A percentile compares a stretch with the other conserved stretches of the same genome.
Conservation (phyloP, 352 stramenopile genomes). For the Pythium aphanidermatum region DNA sequence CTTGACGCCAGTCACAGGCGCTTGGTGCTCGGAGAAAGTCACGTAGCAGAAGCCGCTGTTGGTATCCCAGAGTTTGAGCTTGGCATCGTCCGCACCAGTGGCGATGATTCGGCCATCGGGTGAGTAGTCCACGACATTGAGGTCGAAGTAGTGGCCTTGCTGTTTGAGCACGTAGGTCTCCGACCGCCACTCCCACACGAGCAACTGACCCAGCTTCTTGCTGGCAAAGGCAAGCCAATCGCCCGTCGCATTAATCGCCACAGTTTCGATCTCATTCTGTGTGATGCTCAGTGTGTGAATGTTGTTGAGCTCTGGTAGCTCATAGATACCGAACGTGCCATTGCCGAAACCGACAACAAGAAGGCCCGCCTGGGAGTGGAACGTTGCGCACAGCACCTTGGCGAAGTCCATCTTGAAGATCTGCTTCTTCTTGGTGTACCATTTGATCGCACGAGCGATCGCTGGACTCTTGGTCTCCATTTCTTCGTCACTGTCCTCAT, state of each 20-base stretch:
- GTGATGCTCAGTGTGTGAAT: conserved; percentile 96
- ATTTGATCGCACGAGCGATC: conserved; percentile 77
- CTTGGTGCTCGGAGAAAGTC: conserved; percentile 97
- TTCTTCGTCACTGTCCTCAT: conserved; percentile 25
- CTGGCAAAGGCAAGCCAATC: conserved; percentile 99
- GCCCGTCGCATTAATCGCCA: conserved; percentile 93
- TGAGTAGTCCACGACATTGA: conserved; percentile 96
- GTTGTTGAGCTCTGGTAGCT: conserved; percentile 93
- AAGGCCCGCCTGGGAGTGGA: conserved; percentile 81
- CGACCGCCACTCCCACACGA: conserved; percentile 99
- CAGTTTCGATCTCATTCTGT: conserved; percentile 87
- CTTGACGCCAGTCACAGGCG: conserved; percentile 94
- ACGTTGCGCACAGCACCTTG: conserved; percentile 86
- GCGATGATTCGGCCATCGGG: conserved; percentile 95
- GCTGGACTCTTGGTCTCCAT: conserved; percentile 23
- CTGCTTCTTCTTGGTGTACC: conserved; percentile 82
- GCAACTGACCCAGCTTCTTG: conserved; percentile 96
- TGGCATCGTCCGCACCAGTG: conserved; percentile 98
- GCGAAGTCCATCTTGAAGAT: conserved; percentile 89
- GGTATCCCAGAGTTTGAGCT: conserved; percentile 98
- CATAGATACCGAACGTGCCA: conserved; percentile 98
- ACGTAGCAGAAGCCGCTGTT: conserved; percentile 98
- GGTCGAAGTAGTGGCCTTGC: conserved; percentile 98
- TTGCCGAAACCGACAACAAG: conserved; percentile 96
- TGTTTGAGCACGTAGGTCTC: conserved; percentile 99